Evolutionary conservation across 768 basidiomycete genomes (phyloP).

Genomic region (Lentinula sp.): DNA sequence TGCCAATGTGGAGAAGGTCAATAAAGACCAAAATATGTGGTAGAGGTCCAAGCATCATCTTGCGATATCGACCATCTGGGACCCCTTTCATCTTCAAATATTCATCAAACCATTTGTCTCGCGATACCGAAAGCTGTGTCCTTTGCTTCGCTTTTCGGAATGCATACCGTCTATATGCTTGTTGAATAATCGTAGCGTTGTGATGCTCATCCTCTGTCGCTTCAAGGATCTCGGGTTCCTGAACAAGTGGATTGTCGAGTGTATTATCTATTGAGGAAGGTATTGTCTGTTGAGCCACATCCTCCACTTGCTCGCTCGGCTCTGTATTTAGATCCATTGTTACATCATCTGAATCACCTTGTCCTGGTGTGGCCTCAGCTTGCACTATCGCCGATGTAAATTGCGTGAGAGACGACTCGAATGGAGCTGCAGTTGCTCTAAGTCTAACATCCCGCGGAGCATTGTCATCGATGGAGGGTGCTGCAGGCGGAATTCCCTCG

Average conservation of each 20-base stretch:
- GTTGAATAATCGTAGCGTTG: conserved; percentile 19
- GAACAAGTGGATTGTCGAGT: conserved; percentile 6
- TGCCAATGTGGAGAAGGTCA: not conserved
- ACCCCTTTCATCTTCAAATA: not conserved
- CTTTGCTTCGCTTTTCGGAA: conserved; percentile 7
- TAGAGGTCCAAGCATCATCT: conserved; percentile 8
- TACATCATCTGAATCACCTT: conserved; percentile 3
- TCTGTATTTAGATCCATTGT: conserved; percentile 12
- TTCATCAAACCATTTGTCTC: not conserved
- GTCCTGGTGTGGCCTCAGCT: conserved; percentile 4
- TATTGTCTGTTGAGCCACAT: not conserved
- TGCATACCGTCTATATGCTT: conserved; percentile 8
- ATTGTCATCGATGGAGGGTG: conserved; percentile 11
- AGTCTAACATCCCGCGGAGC: conserved; percentile 14
- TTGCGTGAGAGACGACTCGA: not conserved
- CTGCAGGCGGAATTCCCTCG: not conserved
- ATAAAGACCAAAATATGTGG: conserved; percentile 1
- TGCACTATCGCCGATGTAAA: not conserved
- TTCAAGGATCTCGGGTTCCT: conserved; percentile 13
- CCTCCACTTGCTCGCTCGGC: conserved; percentile 7
- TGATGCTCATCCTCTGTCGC: conserved; percentile 20
- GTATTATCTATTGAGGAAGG: not conserved
- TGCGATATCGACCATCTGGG: not conserved
- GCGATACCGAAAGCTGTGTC: conserved; percentile 8
- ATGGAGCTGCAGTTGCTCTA: not conserved